A percentile compares a stretch with the other conserved stretches of the same genome.
Evolutionary conservation across 495 filamentous ascomycete species (phyloP).

Genomic region (Tuber umbilicatum): DNA sequence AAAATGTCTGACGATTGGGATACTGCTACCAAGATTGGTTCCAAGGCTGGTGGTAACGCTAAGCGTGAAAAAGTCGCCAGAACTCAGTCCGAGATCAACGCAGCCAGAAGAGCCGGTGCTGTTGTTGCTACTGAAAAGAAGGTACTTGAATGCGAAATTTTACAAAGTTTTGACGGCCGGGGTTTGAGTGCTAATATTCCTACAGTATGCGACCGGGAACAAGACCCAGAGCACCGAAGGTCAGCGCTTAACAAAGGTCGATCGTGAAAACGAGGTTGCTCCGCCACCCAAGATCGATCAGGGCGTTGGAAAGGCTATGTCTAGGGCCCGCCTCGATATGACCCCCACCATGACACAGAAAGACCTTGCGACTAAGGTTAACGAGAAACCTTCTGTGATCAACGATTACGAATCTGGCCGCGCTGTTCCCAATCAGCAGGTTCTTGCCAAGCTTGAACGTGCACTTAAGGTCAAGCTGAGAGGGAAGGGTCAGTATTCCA

Average conservation of each 20-base stretch:
- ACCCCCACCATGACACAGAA: constrained; percentile 92
- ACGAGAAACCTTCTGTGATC: constrained; percentile 70
- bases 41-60: constrained; percentile 60
- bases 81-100: constrained; percentile 82
- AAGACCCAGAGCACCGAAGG: constrained; percentile 54
- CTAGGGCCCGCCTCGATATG: constrained; percentile 59
- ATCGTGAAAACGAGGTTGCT: constrained; percentile 94
- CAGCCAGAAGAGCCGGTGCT: constrained; percentile 70
- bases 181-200: constrained; percentile 57
- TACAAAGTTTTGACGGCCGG: constrained; percentile 52
- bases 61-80: constrained; percentile 78
- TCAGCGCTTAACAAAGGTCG: constrained; percentile 95
- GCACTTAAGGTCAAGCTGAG: constrained; percentile 79
- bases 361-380: constrained; percentile 90
- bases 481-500: constrained; percentile 46
- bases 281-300: constrained; percentile 84
- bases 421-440: constrained; percentile 77
- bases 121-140: constrained; percentile 92
- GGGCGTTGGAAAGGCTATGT: constrained; percentile 76
- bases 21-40: constrained; percentile 84
- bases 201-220: constrained; percentile 39
- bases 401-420: constrained; percentile 80
- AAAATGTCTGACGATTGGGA: constrained; percentile 75
- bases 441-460: constrained; percentile 71
- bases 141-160: constrained; percentile 19